Conservation (phyloP, 75 land plant genomes). For the Isoetes taiwanensis region DNA sequence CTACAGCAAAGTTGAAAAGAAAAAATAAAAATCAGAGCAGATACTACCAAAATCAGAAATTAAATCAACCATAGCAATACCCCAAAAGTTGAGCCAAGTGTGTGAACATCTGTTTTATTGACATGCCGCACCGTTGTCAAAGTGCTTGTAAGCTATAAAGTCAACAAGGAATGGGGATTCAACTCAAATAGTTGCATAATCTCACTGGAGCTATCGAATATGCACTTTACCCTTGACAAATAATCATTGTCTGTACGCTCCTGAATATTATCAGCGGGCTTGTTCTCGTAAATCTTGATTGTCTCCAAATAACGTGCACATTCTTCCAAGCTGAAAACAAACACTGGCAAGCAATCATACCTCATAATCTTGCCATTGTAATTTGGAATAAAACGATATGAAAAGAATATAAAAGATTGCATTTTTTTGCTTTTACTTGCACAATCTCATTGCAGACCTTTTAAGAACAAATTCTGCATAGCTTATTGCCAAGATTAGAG, state of each 20-base stretch:
- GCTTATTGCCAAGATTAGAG: too few relatives aligned
- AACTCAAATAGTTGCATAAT: not conserved
- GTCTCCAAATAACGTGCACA: conserved; percentile 98
- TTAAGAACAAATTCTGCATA: too few relatives aligned
- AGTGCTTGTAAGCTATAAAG: conserved; percentile 53
- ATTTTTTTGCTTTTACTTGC: too few relatives aligned
- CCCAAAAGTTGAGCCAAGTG: conserved; percentile 91
- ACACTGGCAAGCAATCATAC: not conserved
- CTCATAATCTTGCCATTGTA: too few relatives aligned
- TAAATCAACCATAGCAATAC: conserved; percentile 21
- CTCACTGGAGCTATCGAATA: not conserved
- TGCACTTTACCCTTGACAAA: conserved; percentile 57
- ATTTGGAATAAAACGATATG: too few relatives aligned
- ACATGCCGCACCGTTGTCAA: conserved; percentile 73
- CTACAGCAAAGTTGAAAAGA: conserved; percentile 24
- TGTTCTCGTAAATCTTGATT: conserved; percentile 87
- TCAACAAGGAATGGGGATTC: conserved; percentile 5
- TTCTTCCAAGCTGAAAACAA: conserved; percentile 73
- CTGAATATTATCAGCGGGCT: conserved; percentile 82
- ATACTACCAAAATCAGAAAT: not conserved
- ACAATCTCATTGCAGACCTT: too few relatives aligned
- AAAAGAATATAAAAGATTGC: too few relatives aligned
- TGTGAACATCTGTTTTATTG: conserved; percentile 85
- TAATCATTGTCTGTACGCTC: conserved; percentile 87
- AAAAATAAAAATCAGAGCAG: not conserved